Conservation (phyloP, 1,284 basidiomycete genomes). For the Kalmanozyma brasiliensis region DNA sequence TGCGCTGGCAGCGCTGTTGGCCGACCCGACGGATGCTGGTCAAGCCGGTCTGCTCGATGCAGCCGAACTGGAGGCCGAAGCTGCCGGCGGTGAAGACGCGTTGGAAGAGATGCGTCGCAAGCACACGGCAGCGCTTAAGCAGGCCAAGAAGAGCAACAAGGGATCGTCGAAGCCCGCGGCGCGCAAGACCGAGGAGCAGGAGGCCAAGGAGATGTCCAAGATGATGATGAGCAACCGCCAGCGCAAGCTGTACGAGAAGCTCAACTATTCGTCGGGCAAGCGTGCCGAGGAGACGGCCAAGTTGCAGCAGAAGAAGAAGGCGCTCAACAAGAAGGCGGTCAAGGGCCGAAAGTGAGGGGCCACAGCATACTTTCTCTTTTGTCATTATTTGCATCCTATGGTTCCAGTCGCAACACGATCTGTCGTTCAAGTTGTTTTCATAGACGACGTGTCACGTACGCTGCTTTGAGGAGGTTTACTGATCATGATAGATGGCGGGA, state of each 20-base stretch:
- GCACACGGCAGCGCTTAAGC: conserved; percentile 55
- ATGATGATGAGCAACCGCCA: conserved; percentile 99
- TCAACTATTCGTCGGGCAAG: conserved; percentile 88
- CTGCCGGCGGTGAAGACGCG: conserved; percentile 81
- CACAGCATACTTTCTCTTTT: neutral
- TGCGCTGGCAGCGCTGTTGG: conserved; percentile 70
- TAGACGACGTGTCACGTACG: too few relatives aligned
- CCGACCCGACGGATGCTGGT: conserved; percentile 73
- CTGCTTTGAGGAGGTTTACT: too few relatives aligned
- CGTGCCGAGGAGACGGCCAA: conserved; percentile 75
- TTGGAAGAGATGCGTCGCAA: conserved; percentile 78
- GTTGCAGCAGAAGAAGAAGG: conserved; percentile 62
- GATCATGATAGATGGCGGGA: too few relatives aligned
- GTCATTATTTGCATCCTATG: conserved; percentile 3
- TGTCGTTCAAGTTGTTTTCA: too few relatives aligned
- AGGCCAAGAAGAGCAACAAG: conserved; percentile 55
- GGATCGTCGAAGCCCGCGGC: conserved; percentile 61
- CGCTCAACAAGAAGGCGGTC: conserved; percentile 49
- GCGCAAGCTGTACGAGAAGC: conserved; percentile 92
- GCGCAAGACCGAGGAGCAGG: conserved; percentile 76
- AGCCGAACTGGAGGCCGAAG: conserved; percentile 93
- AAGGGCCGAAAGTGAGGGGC: conserved; percentile 23
- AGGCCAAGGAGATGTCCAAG: conserved; percentile 78
- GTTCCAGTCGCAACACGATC: neutral
- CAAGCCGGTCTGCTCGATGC: conserved; percentile 80